Base-by-base conservation (phyloP, 345 rosid genomes). In the Linum trigynum region DNA sequence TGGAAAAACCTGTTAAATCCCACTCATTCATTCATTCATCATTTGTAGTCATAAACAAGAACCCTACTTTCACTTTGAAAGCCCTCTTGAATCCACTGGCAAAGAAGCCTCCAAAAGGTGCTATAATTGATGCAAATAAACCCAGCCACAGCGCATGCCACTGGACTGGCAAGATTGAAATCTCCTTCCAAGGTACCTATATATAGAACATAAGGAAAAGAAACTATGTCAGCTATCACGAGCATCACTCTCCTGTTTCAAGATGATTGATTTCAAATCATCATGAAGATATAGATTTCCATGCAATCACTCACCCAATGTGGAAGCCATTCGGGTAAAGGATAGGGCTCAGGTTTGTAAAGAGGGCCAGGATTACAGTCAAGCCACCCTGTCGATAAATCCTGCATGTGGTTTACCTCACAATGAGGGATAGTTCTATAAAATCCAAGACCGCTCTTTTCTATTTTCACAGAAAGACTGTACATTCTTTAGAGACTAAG, bases 81-180 rank as follows among this genome's bases (percentile, higher is more conserved):
- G 99, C 99, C 79, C 99, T 84, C 70, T 94, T 94, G 40, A 94
- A 94, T 64, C 99, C 99, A 41, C 97, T 94, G 0, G 99, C 97
- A 17, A 94, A 94, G 78, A 94, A 94, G 35, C 99, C 99, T 67
- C 99, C 99, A 55, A 94, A 94, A 57, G 99, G 99, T 59, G 99
- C 99, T 78, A 94, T 94, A 55, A 94, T 94, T 48, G 99, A 94
- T 69, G 99, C 95, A 57, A 94, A 94, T 81, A 94, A 76, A 69
- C 99, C 97, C 61, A 90, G 85, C 58, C 89, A 88, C 64, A 94
- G 62, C 65, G 92, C 99, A 77, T 94, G 97, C 97, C 89, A 94
- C 38, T 90, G 97, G 66, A 88, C 99, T 38, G 97, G 95, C 68
- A 94, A 78, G 75, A 94, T 67, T 15, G 82, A 73, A 61, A 90